phyloP scores from a whole-genome alignment of 768 basidiomycete genomes.

The Dictyophora rubrovolvata region DNA sequence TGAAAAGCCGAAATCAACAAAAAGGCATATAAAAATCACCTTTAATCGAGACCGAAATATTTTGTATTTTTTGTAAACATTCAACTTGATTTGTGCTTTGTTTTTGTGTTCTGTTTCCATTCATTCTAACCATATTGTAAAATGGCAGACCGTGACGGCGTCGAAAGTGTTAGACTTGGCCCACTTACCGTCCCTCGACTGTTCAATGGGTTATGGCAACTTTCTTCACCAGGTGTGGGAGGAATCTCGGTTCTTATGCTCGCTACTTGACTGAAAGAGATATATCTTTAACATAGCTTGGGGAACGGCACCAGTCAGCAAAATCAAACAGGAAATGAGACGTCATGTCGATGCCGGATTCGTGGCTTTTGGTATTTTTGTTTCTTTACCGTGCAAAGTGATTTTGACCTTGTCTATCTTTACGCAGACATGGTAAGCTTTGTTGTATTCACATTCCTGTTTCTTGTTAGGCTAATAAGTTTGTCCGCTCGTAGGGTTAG shows the following conservation, averaged over 20 bases:
- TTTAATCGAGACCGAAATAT: neutral
- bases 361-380: conserved; percentile 36
- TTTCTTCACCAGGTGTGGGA: conserved; percentile 31
- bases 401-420: neutral
- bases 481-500: neutral
- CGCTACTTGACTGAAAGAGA: neutral
- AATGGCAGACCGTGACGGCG: conserved; percentile 1
- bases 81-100: too few species aligned
- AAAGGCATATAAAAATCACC: neutral
- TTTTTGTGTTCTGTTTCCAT: too few species aligned
- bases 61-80: too few species aligned
- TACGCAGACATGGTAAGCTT: conserved; percentile 46
- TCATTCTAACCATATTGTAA: too few species aligned
- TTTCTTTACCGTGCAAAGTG: conserved; percentile 42
- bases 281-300: conserved; percentile 53
- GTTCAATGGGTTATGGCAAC: conserved; percentile 78
- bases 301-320: conserved; percentile 61
- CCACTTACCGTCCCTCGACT: conserved; percentile 50
- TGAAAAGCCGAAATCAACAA: neutral
- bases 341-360: conserved; percentile 53
- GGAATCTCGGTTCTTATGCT: neutral
- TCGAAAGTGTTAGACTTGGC: conserved; percentile 47
- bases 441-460: neutral
- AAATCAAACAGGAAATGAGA: conserved; percentile 58
- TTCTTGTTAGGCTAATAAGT: too few species aligned